A percentile compares a stretch with the other conserved stretches of the same genome.
phyloP scores from a whole-genome alignment of 306 rosid genomes.

The Lupinus albus region DNA sequence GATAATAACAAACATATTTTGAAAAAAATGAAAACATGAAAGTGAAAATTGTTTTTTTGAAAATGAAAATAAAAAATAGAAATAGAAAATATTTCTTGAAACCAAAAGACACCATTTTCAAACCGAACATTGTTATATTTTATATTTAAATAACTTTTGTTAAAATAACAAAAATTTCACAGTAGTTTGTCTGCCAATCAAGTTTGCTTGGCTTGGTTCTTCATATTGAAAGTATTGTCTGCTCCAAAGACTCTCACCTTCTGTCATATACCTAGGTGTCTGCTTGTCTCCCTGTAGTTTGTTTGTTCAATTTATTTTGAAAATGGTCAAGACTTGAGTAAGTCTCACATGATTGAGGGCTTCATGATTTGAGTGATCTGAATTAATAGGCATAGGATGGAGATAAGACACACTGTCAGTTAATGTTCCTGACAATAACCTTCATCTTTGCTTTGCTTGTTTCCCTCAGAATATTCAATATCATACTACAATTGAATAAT shows the following conservation, averaged over 20 bases:
- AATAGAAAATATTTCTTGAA: too few relatives aligned
- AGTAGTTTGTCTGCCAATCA: not conserved
- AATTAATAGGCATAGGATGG: constrained; percentile 13
- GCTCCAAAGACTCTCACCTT: not conserved
- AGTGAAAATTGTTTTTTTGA: too few relatives aligned
- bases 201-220: not conserved
- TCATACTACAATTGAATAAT: constrained; percentile 11
- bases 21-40: too few relatives aligned
- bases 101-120: too few relatives aligned
- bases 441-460: not conserved
- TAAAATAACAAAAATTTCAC: too few relatives aligned
- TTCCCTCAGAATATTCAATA: constrained; percentile 1
- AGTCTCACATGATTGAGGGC: too few relatives aligned
- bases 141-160: too few relatives aligned
- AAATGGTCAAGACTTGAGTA: not conserved
- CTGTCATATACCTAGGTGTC: not conserved
- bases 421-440: constrained; percentile 1
- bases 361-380: too few relatives aligned
- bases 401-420: constrained; percentile 9
- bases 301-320: constrained; percentile 15
- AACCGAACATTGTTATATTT: too few relatives aligned
- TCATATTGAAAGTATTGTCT: not conserved
- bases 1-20: too few relatives aligned
- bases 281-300: not conserved
- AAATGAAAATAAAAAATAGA: too few relatives aligned